Evolutionary conservation across 257 asterid species (phyloP).

Genomic region (Osmanthus fragrans): DNA sequence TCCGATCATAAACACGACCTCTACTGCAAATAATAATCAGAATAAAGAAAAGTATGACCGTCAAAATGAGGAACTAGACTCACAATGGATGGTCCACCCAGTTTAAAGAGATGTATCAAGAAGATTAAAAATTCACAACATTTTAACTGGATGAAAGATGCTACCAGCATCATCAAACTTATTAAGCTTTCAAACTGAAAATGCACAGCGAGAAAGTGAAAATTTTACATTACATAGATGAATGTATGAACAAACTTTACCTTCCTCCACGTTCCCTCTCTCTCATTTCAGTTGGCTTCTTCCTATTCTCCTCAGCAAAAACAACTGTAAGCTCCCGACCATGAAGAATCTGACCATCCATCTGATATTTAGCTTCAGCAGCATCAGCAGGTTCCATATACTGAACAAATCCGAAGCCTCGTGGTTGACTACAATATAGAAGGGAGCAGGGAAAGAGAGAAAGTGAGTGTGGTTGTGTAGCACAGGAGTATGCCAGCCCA

Average conservation of each 20-base stretch:
- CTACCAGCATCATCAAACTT: neutral
- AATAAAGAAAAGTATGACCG: neutral
- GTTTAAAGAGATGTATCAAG: neutral
- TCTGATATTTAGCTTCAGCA: conserved; percentile 85
- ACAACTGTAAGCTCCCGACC: conserved; percentile 95
- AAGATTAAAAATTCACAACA: neutral
- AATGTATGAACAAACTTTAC: conserved; percentile 16
- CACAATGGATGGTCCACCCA: neutral
- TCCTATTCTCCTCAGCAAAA: conserved; percentile 93
- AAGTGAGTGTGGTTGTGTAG: neutral
- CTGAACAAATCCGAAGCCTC: conserved; percentile 97
- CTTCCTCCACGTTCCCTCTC: conserved; percentile 69
- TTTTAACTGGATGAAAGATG: neutral
- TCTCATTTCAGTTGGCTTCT: conserved; percentile 91
- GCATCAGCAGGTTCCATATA: conserved; percentile 93
- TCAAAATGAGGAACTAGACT: neutral
- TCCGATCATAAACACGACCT: conserved; percentile 71
- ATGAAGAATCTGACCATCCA: conserved; percentile 78
- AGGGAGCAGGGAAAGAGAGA: neutral
- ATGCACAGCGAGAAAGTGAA: neutral
- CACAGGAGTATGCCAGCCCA: neutral
- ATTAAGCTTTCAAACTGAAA: neutral
- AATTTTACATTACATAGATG: neutral
- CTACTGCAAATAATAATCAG: conserved; percentile 20
- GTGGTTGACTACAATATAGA: conserved; percentile 59